Conservation (phyloP, 2,329 filamentous ascomycete species). For the Fonsecaea erecta region DNA sequence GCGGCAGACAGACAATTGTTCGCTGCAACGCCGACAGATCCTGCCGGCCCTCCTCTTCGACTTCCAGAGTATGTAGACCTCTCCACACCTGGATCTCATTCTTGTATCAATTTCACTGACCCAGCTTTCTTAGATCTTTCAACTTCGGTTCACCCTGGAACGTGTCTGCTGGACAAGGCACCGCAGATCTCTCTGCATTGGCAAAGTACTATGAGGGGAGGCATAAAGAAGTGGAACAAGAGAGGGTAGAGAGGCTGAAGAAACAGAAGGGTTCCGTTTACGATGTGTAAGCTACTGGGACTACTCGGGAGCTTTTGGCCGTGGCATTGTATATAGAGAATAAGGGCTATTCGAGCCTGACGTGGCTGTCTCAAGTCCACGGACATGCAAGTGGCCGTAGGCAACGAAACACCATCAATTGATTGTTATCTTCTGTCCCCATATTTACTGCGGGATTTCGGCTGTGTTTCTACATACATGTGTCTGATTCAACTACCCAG, state of each 20-base stretch:
- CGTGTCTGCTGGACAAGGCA: constrained; percentile 63
- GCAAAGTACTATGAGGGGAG: constrained; percentile 67
- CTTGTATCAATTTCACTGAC: constrained; percentile 5
- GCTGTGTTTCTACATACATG: neutral
- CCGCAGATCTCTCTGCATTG: constrained; percentile 62
- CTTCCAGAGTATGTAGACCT: constrained; percentile 62
- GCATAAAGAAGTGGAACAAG: constrained; percentile 61
- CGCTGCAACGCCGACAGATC: constrained; percentile 50
- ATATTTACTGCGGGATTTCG: neutral
- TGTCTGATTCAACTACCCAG: neutral
- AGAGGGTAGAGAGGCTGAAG: constrained; percentile 54
- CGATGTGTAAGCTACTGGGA: constrained; percentile 41
- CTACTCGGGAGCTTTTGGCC: neutral
- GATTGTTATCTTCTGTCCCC: neutral
- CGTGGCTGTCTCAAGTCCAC: neutral
- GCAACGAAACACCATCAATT: neutral
- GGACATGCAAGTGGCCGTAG: neutral
- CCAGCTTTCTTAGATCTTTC: constrained; percentile 57
- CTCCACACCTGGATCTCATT: constrained; percentile 1
- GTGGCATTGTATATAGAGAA: constrained; percentile 28
- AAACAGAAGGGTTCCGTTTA: constrained; percentile 52
- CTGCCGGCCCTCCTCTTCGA: constrained; percentile 57
- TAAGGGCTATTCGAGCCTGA: constrained; percentile 7
- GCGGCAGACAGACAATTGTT: constrained; percentile 67
- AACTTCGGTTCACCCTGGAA: constrained; percentile 68